Percentiles rank a stretch among this genome's conserved stretches.
These are phyloP conservation scores for Hyphopichia wangnamkhiaoensis DNA, from an alignment of 1,139 yeast species.

Conservation along the genomic window DNA sequence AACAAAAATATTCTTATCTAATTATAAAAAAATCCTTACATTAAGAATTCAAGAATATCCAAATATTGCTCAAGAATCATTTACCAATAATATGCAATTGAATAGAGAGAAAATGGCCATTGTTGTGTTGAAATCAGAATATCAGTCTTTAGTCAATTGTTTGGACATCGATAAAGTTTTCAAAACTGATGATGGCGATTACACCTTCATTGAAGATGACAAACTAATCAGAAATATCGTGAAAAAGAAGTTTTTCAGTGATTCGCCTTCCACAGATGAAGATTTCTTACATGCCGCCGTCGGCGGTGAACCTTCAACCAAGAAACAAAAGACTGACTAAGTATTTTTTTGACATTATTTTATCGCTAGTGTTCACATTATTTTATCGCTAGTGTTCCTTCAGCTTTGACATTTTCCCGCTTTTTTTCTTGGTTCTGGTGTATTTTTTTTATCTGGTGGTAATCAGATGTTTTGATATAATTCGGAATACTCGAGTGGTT, in stretches of 20 bases:
- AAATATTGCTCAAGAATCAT: constrained; percentile 24
- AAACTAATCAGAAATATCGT: constrained; percentile 57
- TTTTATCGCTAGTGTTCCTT: neutral
- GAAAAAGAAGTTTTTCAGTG: constrained; percentile 46
- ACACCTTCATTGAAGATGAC: constrained; percentile 52
- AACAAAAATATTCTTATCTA: constrained; percentile 34
- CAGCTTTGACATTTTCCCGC: neutral
- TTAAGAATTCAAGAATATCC: constrained; percentile 46
- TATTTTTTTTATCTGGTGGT: neutral
- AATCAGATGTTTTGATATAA: too few species aligned
- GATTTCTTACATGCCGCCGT: neutral
- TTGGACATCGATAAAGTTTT: constrained; percentile 32
- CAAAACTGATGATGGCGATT: constrained; percentile 22
- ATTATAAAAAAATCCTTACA: constrained; percentile 33
- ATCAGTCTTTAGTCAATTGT: constrained; percentile 47
- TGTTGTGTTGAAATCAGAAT: constrained; percentile 56
- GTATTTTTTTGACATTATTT: neutral
- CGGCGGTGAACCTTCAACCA: constrained; percentile 1
- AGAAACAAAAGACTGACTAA: constrained; percentile 3
- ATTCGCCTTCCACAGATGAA: constrained; percentile 7
- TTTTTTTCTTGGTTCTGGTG: neutral
- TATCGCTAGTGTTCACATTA: neutral
- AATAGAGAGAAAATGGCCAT: constrained; percentile 45
- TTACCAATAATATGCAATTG: constrained; percentile 11
- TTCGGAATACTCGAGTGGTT: too few species aligned